Evolutionary conservation across 1,284 basidiomycete species (phyloP), one percentile per base, ranked within the genome.

Genomic region (Leccinum subspadiceum): DNA sequence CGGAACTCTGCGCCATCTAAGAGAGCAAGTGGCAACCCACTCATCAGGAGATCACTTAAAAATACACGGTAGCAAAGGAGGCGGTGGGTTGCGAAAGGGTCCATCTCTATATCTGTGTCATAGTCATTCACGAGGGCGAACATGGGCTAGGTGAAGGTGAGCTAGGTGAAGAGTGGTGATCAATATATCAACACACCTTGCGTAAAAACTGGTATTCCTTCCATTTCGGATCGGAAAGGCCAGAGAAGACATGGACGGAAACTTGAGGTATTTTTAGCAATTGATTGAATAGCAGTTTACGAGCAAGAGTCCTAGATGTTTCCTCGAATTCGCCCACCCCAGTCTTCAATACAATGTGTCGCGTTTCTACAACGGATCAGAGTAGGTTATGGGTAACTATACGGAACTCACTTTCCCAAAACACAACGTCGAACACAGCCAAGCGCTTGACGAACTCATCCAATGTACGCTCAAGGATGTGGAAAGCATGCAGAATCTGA

Each of bases 381-480:
- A 20, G 52, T 17, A 33, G 39, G 54, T 35, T 48, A 22, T 20
- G 37, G 10, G 46, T 5, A 10, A 29, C n/a, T 5, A 26, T 48
- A 44, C 17, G 8, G 15, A 24, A 66, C 77, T 48, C 56, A 84
- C 87, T 77, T 58, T 82, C 70, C 76, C 81, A 89, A 67, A 89
- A 89, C 5, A 84, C 82, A 29, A 90, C 73, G 35, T 88, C 84
- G 60, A 88, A 87, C n/a, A 78, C 77, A 0, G 82, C 81, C 1
- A 76, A 76, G 8, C 86, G 79, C 29, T 71, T 76, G 9, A 73
- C 69, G 61, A 87, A 81, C 44, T 86, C 77, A 3, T 76, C 58
- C 1, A 90, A 66, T 3, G 78, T 70, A 26, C 74, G 70, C 66
- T 90, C 88, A 35, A 89, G 73, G 3, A 74, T 69, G 59, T 82